Conservation (phyloP, 2,329 filamentous ascomycete species). For the Drechslerella stenobrocha region DNA sequence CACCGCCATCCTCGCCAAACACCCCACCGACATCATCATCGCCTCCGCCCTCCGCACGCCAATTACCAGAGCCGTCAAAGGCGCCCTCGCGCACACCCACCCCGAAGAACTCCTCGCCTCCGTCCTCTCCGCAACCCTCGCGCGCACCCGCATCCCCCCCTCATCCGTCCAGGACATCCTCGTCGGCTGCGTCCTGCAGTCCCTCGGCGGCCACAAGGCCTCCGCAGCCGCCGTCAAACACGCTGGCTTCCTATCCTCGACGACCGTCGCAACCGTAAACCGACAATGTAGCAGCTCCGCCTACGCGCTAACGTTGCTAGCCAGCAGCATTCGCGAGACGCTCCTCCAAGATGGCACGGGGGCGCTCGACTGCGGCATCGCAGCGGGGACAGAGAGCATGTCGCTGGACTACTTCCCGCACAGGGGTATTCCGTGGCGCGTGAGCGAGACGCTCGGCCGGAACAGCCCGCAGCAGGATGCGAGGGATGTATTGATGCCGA, state of each 20-base stretch:
- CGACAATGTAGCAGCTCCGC: slow-evolving; percentile 80
- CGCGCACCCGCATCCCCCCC: slow-evolving; percentile 71
- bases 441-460: slow-evolving; percentile 54
- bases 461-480: slow-evolving; percentile 69
- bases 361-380: slow-evolving; percentile 70
- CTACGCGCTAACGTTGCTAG: slow-evolving; percentile 73
- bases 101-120: slow-evolving; percentile 81
- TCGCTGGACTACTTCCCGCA: slow-evolving; percentile 58
- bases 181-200: slow-evolving; percentile 85
- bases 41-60: slow-evolving; percentile 88
- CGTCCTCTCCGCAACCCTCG: slow-evolving; percentile 69
- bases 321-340: slow-evolving; percentile 69
- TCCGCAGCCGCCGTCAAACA: slow-evolving; percentile 89
- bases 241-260: slow-evolving; percentile 72
- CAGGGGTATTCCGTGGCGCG: slow-evolving; percentile 42
- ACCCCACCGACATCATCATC: slow-evolving; percentile 80
- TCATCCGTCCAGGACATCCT: slow-evolving; percentile 75
- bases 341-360: slow-evolving; percentile 60
- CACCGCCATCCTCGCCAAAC: slow-evolving; percentile 74
- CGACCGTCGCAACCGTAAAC: slow-evolving; percentile 83
- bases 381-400: slow-evolving; percentile 95
- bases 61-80: slow-evolving; percentile 79
- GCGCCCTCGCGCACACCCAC: slow-evolving; percentile 81
- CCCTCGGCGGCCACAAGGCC: slow-evolving; percentile 87
- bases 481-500: slow-evolving; percentile 86